Evolutionary conservation across 192 early-diverging fungal genomes (phyloP), one percentile per base, ranked within the genome.

Genomic region (Coemansia aciculifera): DNA sequence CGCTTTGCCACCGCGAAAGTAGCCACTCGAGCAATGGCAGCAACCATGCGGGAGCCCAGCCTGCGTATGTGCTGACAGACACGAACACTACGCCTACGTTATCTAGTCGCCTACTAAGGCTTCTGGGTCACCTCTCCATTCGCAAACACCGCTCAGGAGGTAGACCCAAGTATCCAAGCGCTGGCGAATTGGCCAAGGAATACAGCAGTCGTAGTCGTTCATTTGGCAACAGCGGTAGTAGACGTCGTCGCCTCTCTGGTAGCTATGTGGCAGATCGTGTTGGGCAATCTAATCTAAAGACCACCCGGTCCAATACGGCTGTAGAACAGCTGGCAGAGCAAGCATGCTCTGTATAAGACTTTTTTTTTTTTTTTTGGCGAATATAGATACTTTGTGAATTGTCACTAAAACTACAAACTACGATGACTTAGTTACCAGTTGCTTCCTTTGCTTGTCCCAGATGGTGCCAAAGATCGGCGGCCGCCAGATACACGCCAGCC

Each of bases 401-500:
- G 4, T 48, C 0, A 19, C 9, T 48, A 21, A 19, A 17, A 21
- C 9, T 48, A 19, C n/a, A 48, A 21, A 19, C 43, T 15, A 48
- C 19, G 1, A 21, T 48, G 10, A 15, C 51, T 54, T 54, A 11
- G 23, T 11, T 29, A 9, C 11, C 8, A n/a, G 8, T 32, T 44
- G 59, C 57, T 38, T 37, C n/a, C 38, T 68, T 78, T 34, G 70
- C 70, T 34, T 54, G 63, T 5, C 64, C 78, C n/a, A 82, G 66
- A 59, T 82, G 79, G 5, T 40, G 37, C 84, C 83, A 84, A 62
- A 79, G 62, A 54, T 84, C 83, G 1, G 59, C 8, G 12, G 69
- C 49, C 5, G 54, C 37, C n/a, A 84, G 64, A 15, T 84, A 84
- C 5, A 84, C 83, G 1, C 83, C 83, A 29, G 78, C 75, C 77